Evolutionary conservation across 129 eudicot species (phyloP), one percentile per base, ranked within the genome.

Genomic region (Flaveria trinervia): DNA sequence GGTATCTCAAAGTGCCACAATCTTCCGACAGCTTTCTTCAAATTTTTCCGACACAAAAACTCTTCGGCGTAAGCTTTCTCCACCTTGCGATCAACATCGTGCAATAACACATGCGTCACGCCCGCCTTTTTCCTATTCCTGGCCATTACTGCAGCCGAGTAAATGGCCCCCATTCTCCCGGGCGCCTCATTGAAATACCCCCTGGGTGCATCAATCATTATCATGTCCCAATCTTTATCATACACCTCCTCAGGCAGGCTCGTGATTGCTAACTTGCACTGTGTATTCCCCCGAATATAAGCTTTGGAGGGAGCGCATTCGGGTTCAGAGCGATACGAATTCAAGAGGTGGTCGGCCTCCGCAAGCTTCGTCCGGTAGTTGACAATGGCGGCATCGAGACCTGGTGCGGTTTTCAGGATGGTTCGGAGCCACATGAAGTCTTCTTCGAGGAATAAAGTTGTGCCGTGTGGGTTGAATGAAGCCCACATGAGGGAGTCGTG

Each of bases 401-500:
- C 39, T 0, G 96, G 93, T 2, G 89, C 78, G 74, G 81, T 82
- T 49, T 83, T 67, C 0, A 87, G 46, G 17, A 91, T 80, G 0
- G 73, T 79, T 65, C 81, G 71, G 66, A 91, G 84, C 97, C 98
- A 91, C 83, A 68, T 75, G 0, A 88, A 82, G 74, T 93, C 98
- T 83, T 93, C 98, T 74, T 93, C 97, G 1, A 90, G 89, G 85
- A 93, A 90, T 1, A 90, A 60, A 5, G 97, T 93, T 54, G 43
- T 84, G 33, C 98, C 98, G 68, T 81, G 79, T 7, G 96, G 85
- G 66, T 93, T 93, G 61, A 90, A 83, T 0, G 91, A 73, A 13
- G 88, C 84, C 98, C 98, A 93, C 98, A 90, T 93, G n/a, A 86
- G 81, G 9, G 96, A 90, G 41, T 90, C 98, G 72, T 81, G 89